Evolutionary conservation across 208 protist species (phyloP).

Genomic region (Wallacemonas sp.): DNA sequence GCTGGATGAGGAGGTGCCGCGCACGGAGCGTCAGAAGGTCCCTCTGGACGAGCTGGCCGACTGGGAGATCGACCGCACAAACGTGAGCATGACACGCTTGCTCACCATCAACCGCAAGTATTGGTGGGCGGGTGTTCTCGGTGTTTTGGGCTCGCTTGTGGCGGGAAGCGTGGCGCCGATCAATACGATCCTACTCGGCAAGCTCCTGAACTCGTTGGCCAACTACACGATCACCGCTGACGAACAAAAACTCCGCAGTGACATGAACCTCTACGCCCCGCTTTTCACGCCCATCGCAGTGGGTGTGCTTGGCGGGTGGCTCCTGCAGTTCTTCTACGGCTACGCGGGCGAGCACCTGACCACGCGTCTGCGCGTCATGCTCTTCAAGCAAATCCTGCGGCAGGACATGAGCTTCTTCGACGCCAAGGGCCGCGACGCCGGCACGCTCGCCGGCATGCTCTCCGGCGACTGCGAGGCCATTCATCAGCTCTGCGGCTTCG

Average conservation of each 20-base stretch:
- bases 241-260: constrained; percentile 25
- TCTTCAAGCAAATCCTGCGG: constrained; percentile 71
- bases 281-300: constrained; percentile 53
- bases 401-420: constrained; percentile 91
- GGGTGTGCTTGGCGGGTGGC: constrained; percentile 38
- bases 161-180: constrained; percentile 36
- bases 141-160: constrained; percentile 52
- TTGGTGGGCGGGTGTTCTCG: constrained; percentile 39
- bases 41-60: constrained; percentile 54
- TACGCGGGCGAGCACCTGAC: constrained; percentile 76
- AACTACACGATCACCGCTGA: constrained; percentile 34
- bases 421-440: constrained; percentile 64
- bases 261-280: constrained; percentile 44
- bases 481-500: constrained; percentile 72
- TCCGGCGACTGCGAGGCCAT: constrained; percentile 81
- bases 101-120: constrained; percentile 42
- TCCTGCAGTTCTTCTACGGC: constrained; percentile 66
- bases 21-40: constrained; percentile 55
- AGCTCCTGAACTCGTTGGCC: constrained; percentile 43
- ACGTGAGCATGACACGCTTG: constrained; percentile 45
- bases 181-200: constrained; percentile 50
- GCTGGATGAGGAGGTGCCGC: constrained; percentile 48
- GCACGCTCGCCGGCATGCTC: constrained; percentile 69
- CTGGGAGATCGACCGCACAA: constrained; percentile 51
- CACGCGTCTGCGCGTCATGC: constrained; percentile 53